phyloP scores from a whole-genome alignment of 2,329 filamentous ascomycete genomes.

The Talaromyces sp. region DNA sequence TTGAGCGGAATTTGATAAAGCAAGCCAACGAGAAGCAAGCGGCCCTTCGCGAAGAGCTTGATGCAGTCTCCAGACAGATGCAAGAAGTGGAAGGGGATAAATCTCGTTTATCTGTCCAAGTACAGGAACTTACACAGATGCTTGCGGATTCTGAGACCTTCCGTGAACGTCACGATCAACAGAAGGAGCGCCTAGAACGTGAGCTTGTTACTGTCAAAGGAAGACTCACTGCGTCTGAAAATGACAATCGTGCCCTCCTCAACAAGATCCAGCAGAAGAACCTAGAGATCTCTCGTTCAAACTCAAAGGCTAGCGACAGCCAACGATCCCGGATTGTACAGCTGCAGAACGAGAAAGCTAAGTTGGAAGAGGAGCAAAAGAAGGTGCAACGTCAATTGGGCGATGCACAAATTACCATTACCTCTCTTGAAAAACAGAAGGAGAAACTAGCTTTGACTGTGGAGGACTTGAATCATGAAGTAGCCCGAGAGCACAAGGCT shows the following conservation, averaged over 20 bases:
- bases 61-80: constrained; percentile 71
- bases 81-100: constrained; percentile 78
- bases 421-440: constrained; percentile 85
- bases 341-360: constrained; percentile 77
- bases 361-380: constrained; percentile 76
- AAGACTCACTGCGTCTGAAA: constrained; percentile 84
- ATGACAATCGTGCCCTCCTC: constrained; percentile 89
- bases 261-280: constrained; percentile 98
- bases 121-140: constrained; percentile 80
- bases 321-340: constrained; percentile 72
- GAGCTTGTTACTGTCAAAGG: constrained; percentile 90
- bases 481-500: constrained; percentile 83
- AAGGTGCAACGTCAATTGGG: constrained; percentile 79
- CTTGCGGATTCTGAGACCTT: constrained; percentile 88
- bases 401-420: constrained; percentile 77
- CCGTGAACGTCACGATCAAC: constrained; percentile 83
- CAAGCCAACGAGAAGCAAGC: constrained; percentile 77
- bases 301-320: constrained; percentile 78
- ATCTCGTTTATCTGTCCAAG: constrained; percentile 68
- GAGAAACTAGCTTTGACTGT: constrained; percentile 85
- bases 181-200: constrained; percentile 87
- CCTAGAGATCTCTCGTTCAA: constrained; percentile 87
- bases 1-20: constrained; percentile 73
- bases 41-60: constrained; percentile 73
- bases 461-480: constrained; percentile 89